Percentiles rank a stretch among this genome's conserved stretches.
Conservation (phyloP, 768 basidiomycete genomes). For the Phallus indusiatus region DNA sequence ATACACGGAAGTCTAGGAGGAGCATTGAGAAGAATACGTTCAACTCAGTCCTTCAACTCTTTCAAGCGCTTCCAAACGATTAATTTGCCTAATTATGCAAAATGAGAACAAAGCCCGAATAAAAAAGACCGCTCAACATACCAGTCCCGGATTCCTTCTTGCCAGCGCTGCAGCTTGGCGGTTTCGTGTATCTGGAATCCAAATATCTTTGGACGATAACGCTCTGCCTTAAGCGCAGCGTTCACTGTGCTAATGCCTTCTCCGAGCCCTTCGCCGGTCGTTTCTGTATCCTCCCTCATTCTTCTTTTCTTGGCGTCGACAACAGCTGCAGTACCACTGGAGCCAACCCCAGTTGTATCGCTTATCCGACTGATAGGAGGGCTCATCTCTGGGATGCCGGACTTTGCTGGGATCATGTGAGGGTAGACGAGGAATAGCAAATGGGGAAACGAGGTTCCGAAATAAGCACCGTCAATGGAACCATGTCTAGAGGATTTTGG, state of each 20-base stretch:
- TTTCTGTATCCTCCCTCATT: constrained; percentile 43
- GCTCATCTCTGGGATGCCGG: constrained; percentile 33
- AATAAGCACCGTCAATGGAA: constrained; percentile 96
- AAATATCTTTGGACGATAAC: constrained; percentile 90
- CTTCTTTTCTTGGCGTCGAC: constrained; percentile 29
- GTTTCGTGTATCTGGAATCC: too few species aligned
- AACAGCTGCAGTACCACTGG: constrained; percentile 20
- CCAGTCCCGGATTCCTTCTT: too few species aligned
- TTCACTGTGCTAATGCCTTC: constrained; percentile 69
- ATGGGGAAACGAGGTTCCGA: constrained; percentile 96
- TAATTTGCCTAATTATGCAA: too few species aligned
- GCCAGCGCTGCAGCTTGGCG: too few species aligned
- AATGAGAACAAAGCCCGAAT: too few species aligned
- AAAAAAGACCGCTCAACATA: too few species aligned
- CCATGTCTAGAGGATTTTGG: constrained; percentile 97
- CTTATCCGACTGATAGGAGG: constrained; percentile 18
- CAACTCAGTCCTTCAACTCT: too few species aligned
- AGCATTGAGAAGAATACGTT: too few species aligned
- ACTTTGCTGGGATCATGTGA: constrained; percentile 80
- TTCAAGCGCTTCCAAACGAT: too few species aligned
- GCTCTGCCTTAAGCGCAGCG: constrained; percentile 82
- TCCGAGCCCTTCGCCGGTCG: constrained; percentile 44
- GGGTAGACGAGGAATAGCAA: constrained; percentile 97
- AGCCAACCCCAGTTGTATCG: constrained; percentile 24
- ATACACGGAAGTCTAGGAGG: too few species aligned